Conservation (phyloP, 495 filamentous ascomycete species). For the Platismatia glauca region DNA sequence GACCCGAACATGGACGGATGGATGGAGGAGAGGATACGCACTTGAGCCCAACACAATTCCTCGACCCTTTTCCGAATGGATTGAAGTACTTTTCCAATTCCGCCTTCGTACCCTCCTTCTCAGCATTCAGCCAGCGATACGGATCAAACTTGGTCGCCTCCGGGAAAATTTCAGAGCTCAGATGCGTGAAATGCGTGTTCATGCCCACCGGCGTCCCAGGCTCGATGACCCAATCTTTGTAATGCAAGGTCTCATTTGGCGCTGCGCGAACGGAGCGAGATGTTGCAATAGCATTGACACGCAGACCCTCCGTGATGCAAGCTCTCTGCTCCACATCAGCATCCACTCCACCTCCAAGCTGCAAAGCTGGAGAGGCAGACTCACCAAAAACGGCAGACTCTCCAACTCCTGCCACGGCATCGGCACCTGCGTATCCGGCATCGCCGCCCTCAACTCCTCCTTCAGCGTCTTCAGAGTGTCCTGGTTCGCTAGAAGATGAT, state of each 20-base stretch:
- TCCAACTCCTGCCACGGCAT: conserved; percentile 38
- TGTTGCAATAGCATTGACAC: conserved; percentile 28
- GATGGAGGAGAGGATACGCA: conserved; percentile 18
- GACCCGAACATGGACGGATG: not conserved
- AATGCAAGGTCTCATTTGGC: conserved; percentile 33
- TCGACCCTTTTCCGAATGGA: conserved; percentile 38
- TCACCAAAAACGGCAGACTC: conserved; percentile 33
- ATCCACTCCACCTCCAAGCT: not conserved
- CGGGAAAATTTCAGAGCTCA: conserved; percentile 28
- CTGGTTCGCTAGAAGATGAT: conserved; percentile 35
- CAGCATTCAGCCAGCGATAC: conserved; percentile 39
- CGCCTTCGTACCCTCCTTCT: conserved; percentile 17
- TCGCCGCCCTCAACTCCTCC: conserved; percentile 28
- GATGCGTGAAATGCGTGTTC: conserved; percentile 40
- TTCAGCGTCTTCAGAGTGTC: conserved; percentile 27
- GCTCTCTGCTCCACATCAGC: conserved; percentile 8
- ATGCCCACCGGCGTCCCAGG: conserved; percentile 39
- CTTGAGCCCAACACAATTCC: conserved; percentile 42
- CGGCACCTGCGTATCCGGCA: conserved; percentile 25
- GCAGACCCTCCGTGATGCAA: conserved; percentile 13
- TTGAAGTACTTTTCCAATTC: conserved; percentile 32
- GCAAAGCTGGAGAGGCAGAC: not conserved
- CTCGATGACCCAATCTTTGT: conserved; percentile 33
- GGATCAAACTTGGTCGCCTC: conserved; percentile 29
- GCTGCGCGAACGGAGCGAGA: conserved; percentile 35